These are phyloP conservation scores for Apophysomyces elegans DNA, from an alignment of 371 early-diverging fungal species.

Conservation along the genomic window DNA sequence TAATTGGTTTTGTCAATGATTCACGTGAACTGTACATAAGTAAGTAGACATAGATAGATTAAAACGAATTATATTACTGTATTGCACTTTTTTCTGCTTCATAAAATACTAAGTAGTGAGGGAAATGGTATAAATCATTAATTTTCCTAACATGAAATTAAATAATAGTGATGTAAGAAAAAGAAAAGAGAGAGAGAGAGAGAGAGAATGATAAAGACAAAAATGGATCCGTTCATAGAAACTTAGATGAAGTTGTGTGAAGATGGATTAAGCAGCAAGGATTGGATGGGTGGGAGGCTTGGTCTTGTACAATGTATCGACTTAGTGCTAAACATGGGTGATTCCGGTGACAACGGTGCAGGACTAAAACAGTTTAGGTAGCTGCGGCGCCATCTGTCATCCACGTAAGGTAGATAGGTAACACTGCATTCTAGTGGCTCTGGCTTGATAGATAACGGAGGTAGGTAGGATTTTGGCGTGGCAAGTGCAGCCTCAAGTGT, in stretches of 20 bases:
- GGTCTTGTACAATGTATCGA: slow-evolving; percentile 3
- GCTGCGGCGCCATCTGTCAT: neutral
- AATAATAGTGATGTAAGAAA: too few species aligned
- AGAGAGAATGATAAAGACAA: neutral
- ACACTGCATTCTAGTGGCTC: slow-evolving; percentile 2
- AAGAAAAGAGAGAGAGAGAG: neutral
- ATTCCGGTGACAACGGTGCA: neutral
- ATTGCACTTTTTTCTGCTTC: slow-evolving; percentile 2
- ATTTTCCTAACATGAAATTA: neutral
- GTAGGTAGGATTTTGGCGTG: slow-evolving; percentile 11
- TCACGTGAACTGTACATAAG: neutral
- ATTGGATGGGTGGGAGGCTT: slow-evolving; percentile 25
- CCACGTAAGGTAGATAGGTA: neutral
- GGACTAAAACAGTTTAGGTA: neutral
- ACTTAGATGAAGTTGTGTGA: slow-evolving; percentile 3
- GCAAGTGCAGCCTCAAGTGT: slow-evolving; percentile 4
- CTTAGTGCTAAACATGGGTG: neutral
- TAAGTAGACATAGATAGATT: slow-evolving; percentile 5
- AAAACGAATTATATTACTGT: neutral
- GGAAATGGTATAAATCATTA: neutral
- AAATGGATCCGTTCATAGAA: slow-evolving; percentile 2
- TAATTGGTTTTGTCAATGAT: neutral
- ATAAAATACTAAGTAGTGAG: neutral
- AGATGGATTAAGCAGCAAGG: slow-evolving; percentile 16
- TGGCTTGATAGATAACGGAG: slow-evolving; percentile 10